A percentile compares a stretch with the other conserved stretches of the same genome.
These are phyloP conservation scores for Erysiphe neolycopersici DNA, from an alignment of 2,329 filamentous ascomycete species.

Conservation along the genomic window DNA sequence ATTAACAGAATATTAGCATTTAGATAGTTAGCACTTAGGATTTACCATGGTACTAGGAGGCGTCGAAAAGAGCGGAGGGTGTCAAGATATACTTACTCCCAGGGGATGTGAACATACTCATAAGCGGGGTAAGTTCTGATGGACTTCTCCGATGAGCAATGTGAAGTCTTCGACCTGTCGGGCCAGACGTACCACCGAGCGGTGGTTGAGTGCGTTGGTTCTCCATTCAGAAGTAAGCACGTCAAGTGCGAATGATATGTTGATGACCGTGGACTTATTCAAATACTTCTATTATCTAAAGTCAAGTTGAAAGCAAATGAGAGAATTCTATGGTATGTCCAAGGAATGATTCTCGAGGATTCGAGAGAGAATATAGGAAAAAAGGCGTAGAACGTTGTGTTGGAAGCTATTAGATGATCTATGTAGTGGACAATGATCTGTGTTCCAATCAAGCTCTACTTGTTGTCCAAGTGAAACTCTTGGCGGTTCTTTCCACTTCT, in stretches of 20 bases:
- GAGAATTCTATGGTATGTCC: background rate
- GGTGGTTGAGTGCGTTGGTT: slow-evolving; percentile 29
- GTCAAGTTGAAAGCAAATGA: slow-evolving; percentile 5
- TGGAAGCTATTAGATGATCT: too few species aligned
- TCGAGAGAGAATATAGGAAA: slow-evolving; percentile 11
- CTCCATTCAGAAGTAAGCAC: slow-evolving; percentile 20
- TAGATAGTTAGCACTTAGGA: background rate
- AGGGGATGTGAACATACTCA: slow-evolving; percentile 53
- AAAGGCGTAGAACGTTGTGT: slow-evolving; percentile 2
- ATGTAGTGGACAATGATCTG: too few species aligned
- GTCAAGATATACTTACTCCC: slow-evolving; percentile 26
- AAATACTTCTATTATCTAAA: slow-evolving; percentile 10
- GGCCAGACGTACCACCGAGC: slow-evolving; percentile 36
- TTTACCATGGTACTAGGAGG: slow-evolving; percentile 8
- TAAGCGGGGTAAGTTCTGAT: slow-evolving; percentile 86
- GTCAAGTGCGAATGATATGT: slow-evolving; percentile 18
- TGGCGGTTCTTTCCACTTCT: background rate
- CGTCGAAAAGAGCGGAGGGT: background rate
- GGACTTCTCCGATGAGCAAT: slow-evolving; percentile 93
- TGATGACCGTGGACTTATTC: slow-evolving; percentile 7
- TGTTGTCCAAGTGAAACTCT: background rate
- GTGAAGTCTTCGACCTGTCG: slow-evolving; percentile 70
- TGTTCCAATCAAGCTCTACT: too few species aligned
- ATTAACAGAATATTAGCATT: slow-evolving; percentile 3
- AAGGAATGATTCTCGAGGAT: slow-evolving; percentile 14